Evolutionary conservation across 2,329 filamentous ascomycete genomes (phyloP), one percentile per base, ranked within the genome.

Genomic region (Pyricularia sp.): DNA sequence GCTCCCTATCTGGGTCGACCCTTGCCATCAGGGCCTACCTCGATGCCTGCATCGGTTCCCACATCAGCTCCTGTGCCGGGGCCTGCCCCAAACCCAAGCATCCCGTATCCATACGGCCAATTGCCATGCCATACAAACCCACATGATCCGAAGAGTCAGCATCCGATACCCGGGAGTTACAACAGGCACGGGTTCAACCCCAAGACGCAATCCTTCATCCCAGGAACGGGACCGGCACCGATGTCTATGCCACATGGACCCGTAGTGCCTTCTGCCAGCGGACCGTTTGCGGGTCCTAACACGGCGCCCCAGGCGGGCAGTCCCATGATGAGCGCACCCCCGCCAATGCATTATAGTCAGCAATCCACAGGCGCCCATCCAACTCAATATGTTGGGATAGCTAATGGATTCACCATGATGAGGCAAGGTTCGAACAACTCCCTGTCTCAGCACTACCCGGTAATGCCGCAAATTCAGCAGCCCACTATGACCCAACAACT

Each of bases 131-230:
- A 91, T 71, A 83, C 85, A 67, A 89, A 89, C 66, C 88, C 92
- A 30, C 85, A 91, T 71, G 91, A 91, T 74, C 87, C 89, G 10
- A 89, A 91, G 77, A 87, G 86, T 69, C 90, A 93, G 75, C 92
- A 97, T 76, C 92, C 92, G 6, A 88, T 96, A 69, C 92, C 93
- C 0, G 73, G 73, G 76, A 75, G 72, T 68, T 78, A 87, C 73
- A 92, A 91, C 75, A 86, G 93, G 69, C 92, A 93, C 74, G 88
- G 91, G 14, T 97, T 98, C 81, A 97, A 97, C 76, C 94, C 94
- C 0, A 94, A 97, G 80, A 97, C 92, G 20, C 92, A 97, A 75
- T 92, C 94, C 0, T 97, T 98, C 78, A 87, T 97, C 28, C 94
- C 94, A 1, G 82, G 86, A 70, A 82, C 78, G 71, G 80, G 82